Conservation (phyloP, 1,284 basidiomycete species). For the Pascua sp. region DNA sequence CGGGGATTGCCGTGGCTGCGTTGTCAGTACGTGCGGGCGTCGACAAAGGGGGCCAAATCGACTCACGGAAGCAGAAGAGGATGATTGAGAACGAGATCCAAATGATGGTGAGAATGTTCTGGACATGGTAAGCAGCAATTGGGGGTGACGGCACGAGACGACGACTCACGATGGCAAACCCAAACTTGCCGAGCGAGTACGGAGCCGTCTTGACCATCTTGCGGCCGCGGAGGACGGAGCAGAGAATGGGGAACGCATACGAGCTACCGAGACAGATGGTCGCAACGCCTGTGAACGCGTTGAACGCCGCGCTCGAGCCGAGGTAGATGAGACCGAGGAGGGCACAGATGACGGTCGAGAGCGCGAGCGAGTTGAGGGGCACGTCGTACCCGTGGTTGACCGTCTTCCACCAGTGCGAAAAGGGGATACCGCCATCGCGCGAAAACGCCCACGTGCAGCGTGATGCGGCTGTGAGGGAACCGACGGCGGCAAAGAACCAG, state of each 20-base stretch:
- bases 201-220: constrained; percentile 38
- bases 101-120: constrained; percentile 36
- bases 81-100: constrained; percentile 22
- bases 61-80: constrained; percentile 17
- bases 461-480: constrained; percentile 45
- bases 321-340: constrained; percentile 50
- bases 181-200: constrained; percentile 44
- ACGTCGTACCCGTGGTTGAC: constrained; percentile 46
- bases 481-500: constrained; percentile 52
- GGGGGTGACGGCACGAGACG: not conserved
- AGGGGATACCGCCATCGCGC: constrained; percentile 52
- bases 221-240: constrained; percentile 45
- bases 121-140: not conserved
- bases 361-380: constrained; percentile 48
- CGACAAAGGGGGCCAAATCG: constrained; percentile 3
- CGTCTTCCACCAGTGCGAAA: constrained; percentile 36
- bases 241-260: constrained; percentile 49
- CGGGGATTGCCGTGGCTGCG: constrained; percentile 28
- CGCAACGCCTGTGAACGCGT: constrained; percentile 44
- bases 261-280: constrained; percentile 42
- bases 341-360: constrained; percentile 47
- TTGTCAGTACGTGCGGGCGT: constrained; percentile 11
- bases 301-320: constrained; percentile 44
- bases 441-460: constrained; percentile 37
- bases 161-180: constrained; percentile 26